Percentiles rank a stretch among this genome's conserved stretches.
These are phyloP conservation scores for Wickerhamiella infanticola DNA, from an alignment of 1,139 yeast genomes.

Conservation along the genomic window DNA sequence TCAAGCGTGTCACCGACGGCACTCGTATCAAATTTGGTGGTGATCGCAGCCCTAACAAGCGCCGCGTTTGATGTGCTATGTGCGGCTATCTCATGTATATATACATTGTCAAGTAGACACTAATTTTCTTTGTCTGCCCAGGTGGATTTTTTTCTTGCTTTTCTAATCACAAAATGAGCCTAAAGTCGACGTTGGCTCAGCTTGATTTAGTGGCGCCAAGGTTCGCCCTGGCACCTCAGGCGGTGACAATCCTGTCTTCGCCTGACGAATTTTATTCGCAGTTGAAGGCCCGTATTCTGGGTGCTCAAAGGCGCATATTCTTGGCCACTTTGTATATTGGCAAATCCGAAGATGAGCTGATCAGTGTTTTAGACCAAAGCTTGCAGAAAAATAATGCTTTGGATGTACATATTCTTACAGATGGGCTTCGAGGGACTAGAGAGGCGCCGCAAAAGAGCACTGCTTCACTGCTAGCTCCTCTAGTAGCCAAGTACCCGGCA, in stretches of 20 bases:
- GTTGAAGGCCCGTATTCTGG: constrained; percentile 28
- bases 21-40: constrained; percentile 89
- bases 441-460: constrained; percentile 69
- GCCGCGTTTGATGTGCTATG: constrained; percentile 20
- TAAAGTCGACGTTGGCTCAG: background rate
- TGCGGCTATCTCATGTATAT: background rate
- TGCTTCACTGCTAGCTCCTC: constrained; percentile 55
- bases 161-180: background rate
- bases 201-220: constrained; percentile 14
- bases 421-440: constrained; percentile 84
- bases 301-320: constrained; percentile 48
- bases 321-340: constrained; percentile 83
- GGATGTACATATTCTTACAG: constrained; percentile 60
- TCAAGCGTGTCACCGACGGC: constrained; percentile 57
- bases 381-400: constrained; percentile 42
- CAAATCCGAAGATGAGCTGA: constrained; percentile 56
- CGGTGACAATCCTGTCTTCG: constrained; percentile 45
- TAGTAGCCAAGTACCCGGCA: constrained; percentile 44
- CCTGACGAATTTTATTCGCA: constrained; percentile 59
- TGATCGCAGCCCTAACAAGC: constrained; percentile 64
- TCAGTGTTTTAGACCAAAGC: constrained; percentile 28
- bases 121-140: too few species aligned
- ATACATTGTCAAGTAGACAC: background rate
- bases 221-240: constrained; percentile 25
- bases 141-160: too few species aligned